Evolutionary conservation across 2,329 filamentous ascomycete genomes (phyloP), one percentile per base, ranked within the genome.

Genomic region (Talaromyces sp.): DNA sequence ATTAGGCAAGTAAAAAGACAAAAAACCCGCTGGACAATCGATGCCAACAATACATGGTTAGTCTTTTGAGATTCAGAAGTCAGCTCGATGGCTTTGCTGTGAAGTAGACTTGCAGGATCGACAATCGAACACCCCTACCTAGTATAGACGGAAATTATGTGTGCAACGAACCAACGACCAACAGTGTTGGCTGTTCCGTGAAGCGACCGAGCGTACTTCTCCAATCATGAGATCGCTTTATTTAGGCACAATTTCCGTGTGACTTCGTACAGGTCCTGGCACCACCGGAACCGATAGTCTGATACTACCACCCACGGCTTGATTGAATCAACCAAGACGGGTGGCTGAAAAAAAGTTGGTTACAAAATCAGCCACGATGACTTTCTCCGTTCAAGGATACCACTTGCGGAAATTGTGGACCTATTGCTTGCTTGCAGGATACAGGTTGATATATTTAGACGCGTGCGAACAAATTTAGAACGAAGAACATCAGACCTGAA

Each of bases 311-410:
- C 50, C 27, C 31, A 52, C 16, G 8, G 16, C 49, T 52, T 52
- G 27, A 14, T 52, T 33, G 49, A 52, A 52, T 33, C 47, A 24
- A 8, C 14, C 56, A 31, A 59, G 37, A 19, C 57, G 57, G 57
- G 57, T 60, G 41, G 41, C 57, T 60, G 57, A 60, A 60, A 19
- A 31, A 13, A 43, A 1, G 56, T 31, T n/a, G 56, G 56, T 59
- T 27, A 45, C 37, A 45, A 41, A 31, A 7, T 60, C 41, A 60
- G 57, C 57, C 57, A 60, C 43, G n/a, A 43, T 45, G 27, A 47
- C 57, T 45, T 35, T 27, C 49, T 52, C 7, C 22, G 13, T 16
- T 14, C 47, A 47, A 22, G n/a, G 43, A 47, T 8, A 50, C 8
- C 49, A 35, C 27, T 19, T 35, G 27, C 49, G 10, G 16, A 19